Conservation (phyloP, 345 rosid species). For the Chamaenerion angustifolium region DNA sequence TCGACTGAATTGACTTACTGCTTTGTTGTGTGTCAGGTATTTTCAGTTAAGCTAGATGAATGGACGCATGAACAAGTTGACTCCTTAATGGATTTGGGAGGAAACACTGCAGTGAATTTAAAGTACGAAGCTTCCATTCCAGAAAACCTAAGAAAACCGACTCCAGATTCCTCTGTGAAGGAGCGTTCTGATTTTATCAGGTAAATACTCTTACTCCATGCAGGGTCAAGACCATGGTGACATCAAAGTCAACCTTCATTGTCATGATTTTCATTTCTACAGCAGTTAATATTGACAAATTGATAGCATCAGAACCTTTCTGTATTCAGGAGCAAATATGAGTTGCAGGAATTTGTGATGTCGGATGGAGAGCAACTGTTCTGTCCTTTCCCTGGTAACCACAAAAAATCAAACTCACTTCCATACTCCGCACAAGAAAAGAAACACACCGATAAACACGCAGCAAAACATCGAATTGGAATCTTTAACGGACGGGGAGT, state of each 20-base stretch:
- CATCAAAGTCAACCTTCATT: too few species aligned
- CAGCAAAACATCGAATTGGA: constrained; percentile 55
- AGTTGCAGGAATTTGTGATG: constrained; percentile 44
- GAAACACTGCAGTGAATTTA: constrained; percentile 54
- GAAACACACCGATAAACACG: constrained; percentile 33
- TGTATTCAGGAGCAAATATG: constrained; percentile 62
- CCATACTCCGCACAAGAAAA: constrained; percentile 19
- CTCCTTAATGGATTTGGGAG: constrained; percentile 45
- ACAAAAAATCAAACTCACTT: constrained; percentile 17
- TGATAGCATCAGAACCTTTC: too few species aligned
- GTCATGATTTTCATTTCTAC: too few species aligned
- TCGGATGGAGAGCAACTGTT: constrained; percentile 15
- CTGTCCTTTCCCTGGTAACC: constrained; percentile 30
- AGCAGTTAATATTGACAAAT: too few species aligned
- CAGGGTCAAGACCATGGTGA: too few species aligned
- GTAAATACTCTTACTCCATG: constrained; percentile 17
- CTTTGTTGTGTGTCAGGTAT: constrained; percentile 30
- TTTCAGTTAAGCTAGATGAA: constrained; percentile 81
- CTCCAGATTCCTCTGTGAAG: constrained; percentile 58
- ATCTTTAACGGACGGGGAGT: constrained; percentile 81
- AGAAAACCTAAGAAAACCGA: constrained; percentile 47
- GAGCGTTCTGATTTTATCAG: constrained; percentile 77
- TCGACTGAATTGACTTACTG: too few species aligned
- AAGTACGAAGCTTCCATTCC: constrained; percentile 72
- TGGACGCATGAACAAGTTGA: constrained; percentile 95